Evolutionary conservation across 495 filamentous ascomycete genomes (phyloP).

Genomic region (Thermothielavioides terrestris): DNA sequence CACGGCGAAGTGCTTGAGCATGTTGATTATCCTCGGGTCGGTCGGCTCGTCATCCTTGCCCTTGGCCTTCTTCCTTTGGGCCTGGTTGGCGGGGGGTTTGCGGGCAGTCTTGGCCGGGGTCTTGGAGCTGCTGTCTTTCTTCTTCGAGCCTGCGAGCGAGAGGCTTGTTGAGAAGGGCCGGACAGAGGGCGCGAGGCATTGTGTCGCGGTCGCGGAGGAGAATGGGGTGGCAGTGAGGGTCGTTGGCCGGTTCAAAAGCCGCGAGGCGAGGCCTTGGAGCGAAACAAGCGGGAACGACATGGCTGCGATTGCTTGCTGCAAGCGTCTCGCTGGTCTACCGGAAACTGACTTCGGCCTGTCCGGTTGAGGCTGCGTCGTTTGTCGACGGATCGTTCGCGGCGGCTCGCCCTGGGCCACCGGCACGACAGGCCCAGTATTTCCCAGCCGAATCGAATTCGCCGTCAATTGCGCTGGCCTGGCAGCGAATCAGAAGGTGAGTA

Average conservation of each 20-base stretch:
- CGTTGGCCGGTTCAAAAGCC: slow-evolving; percentile 12
- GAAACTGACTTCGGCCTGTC: background rate
- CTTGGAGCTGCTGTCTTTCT: background rate
- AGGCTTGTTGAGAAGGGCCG: slow-evolving; percentile 11
- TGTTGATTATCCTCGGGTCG: slow-evolving; percentile 27
- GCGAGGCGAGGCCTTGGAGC: slow-evolving; percentile 25
- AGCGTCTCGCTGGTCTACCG: too few species aligned
- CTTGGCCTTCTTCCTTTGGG: slow-evolving; percentile 22
- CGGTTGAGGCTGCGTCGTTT: background rate
- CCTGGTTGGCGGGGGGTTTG: slow-evolving; percentile 2
- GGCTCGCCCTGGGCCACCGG: background rate
- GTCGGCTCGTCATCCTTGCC: background rate
- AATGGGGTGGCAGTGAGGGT: background rate
- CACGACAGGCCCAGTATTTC: background rate
- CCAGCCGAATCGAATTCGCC: too few species aligned
- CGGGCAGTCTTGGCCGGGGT: background rate
- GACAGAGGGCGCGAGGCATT: slow-evolving; percentile 4
- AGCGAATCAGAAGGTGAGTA: too few species aligned
- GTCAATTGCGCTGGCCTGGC: background rate
- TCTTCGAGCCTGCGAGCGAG: background rate
- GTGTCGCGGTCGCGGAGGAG: background rate
- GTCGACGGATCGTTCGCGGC: background rate
- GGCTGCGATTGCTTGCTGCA: background rate
- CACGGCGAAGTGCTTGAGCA: slow-evolving; percentile 21
- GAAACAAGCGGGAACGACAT: slow-evolving; percentile 18